Evolutionary conservation across 2,329 filamentous ascomycete species (phyloP).

Genomic region (Teratosphaeria gauchensis): DNA sequence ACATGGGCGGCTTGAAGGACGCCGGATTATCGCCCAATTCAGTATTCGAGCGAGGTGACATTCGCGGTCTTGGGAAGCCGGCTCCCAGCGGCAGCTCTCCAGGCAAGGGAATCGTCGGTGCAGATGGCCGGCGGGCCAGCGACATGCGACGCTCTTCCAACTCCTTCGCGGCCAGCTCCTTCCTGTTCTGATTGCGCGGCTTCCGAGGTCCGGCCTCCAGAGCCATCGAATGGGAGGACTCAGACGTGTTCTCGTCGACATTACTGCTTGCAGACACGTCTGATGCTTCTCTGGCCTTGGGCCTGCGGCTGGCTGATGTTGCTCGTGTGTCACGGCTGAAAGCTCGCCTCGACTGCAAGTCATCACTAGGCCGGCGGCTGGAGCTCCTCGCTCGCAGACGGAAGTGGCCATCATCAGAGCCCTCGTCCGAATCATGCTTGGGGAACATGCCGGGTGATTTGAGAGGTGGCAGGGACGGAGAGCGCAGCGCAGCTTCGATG

Average conservation of each 20-base stretch:
- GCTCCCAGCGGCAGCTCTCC: constrained; percentile 34
- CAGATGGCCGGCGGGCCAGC: constrained; percentile 67
- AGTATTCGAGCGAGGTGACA: constrained; percentile 27
- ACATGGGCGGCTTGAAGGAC: constrained; percentile 29
- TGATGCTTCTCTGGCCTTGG: constrained; percentile 1
- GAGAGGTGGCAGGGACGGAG: constrained; percentile 72
- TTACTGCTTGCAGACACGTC: constrained; percentile 2
- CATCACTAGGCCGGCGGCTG: constrained; percentile 31
- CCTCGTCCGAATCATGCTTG: constrained; percentile 47
- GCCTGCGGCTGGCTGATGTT: constrained; percentile 15
- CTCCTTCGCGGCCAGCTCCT: constrained; percentile 56
- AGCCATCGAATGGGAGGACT: constrained; percentile 5
- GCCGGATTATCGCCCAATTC: constrained; percentile 37
- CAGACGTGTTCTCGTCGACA: constrained; percentile 6
- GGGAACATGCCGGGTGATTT: constrained; percentile 43
- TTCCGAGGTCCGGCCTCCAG: constrained; percentile 3
- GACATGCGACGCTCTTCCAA: constrained; percentile 82
- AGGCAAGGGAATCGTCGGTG: constrained; percentile 70
- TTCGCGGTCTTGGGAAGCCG: constrained; percentile 26
- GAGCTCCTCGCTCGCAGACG: constrained; percentile 43
- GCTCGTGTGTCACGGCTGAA: constrained; percentile 16
- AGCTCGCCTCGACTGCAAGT: constrained; percentile 23
- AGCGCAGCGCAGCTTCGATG: constrained; percentile 51
- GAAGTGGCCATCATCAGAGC: constrained; percentile 31
- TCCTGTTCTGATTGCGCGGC: constrained; percentile 25